A percentile compares a stretch with the other conserved stretches of the same genome.
These are phyloP conservation scores for Ochetophila trinervis DNA, from an alignment of 306 rosid genomes.

Conservation along the genomic window DNA sequence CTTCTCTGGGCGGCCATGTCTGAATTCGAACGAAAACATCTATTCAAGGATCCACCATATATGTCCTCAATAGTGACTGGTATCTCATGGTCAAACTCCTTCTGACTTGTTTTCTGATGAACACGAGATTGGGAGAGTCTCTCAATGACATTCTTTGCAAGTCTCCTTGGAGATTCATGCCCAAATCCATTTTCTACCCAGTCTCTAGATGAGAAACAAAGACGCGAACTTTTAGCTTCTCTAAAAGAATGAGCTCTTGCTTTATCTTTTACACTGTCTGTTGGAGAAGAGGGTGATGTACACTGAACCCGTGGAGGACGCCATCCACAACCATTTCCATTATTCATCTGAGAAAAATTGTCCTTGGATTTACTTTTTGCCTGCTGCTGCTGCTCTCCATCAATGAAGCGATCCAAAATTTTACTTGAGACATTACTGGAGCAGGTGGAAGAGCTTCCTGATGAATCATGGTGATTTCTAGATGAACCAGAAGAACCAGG, in stretches of 20 bases:
- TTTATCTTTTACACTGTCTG: conserved; percentile 45
- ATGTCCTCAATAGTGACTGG: conserved; percentile 79
- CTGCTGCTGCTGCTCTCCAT: conserved; percentile 81
- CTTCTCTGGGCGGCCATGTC: conserved; percentile 42
- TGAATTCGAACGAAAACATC: conserved; percentile 42
- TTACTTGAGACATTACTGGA: conserved; percentile 68
- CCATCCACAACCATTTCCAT: conserved; percentile 45
- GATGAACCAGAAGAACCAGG: conserved; percentile 55
- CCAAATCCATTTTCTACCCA: conserved; percentile 67
- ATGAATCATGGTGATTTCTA: conserved; percentile 53
- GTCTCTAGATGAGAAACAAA: conserved; percentile 52
- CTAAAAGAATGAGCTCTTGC: conserved; percentile 67
- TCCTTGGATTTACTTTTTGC: conserved; percentile 41
- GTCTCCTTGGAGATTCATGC: conserved; percentile 72
- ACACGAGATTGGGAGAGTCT: conserved; percentile 70
- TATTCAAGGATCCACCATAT: conserved; percentile 52
- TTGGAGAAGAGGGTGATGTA: conserved; percentile 66
- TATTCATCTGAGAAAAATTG: conserved; percentile 40
- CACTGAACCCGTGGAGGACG: conserved; percentile 77
- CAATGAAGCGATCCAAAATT: conserved; percentile 79
- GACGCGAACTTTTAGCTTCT: conserved; percentile 51
- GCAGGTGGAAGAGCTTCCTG: conserved; percentile 71
- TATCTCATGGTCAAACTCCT: conserved; percentile 45
- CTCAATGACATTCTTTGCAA: conserved; percentile 84
- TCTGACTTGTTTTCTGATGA: conserved; percentile 38